phyloP scores from a whole-genome alignment of 169 alveolate genomes.

The Plasmodium vivax region DNA sequence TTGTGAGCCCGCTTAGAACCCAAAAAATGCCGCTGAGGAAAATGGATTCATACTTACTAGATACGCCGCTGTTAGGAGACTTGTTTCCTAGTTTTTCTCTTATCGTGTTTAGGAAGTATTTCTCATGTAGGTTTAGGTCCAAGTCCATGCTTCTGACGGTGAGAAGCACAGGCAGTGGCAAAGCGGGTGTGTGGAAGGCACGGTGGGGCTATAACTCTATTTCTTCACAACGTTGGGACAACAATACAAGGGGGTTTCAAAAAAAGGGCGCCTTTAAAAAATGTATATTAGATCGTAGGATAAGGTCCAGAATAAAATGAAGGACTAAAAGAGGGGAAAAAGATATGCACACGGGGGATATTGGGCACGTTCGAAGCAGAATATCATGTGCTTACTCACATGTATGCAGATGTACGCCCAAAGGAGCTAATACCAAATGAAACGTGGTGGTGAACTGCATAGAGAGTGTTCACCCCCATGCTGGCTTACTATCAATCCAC shows the following conservation, averaged over 20 bases:
- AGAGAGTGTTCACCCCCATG: not conserved
- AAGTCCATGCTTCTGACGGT: conserved; percentile 9
- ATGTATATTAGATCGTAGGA: conserved; percentile 65
- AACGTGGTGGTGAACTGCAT: not conserved
- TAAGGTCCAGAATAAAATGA: conserved; percentile 67
- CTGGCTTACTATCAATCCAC: conserved; percentile 61
- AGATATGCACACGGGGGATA: not conserved
- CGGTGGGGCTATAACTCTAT: not conserved
- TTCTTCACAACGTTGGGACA: not conserved
- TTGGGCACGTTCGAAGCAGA: not conserved
- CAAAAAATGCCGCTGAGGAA: conserved; percentile 57
- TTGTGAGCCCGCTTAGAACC: conserved; percentile 43
- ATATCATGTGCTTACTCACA: not conserved
- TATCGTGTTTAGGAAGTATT: conserved; percentile 54
- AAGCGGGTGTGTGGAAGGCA: not conserved
- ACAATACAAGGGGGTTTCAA: not conserved
- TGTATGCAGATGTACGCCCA: not conserved
- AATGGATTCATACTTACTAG: conserved; percentile 46
- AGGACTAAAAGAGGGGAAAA: conserved; percentile 30
- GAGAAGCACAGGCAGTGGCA: not conserved
- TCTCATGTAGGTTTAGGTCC: conserved; percentile 28
- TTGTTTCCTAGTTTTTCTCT: conserved; percentile 15
- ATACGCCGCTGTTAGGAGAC: not conserved
- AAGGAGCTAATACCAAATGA: not conserved
- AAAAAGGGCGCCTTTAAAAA: not conserved